A percentile compares a stretch with the other conserved stretches of the same genome.
Evolutionary conservation across 192 early-diverging fungal species (phyloP).

Genomic region (Coemansia guatemalensis): DNA sequence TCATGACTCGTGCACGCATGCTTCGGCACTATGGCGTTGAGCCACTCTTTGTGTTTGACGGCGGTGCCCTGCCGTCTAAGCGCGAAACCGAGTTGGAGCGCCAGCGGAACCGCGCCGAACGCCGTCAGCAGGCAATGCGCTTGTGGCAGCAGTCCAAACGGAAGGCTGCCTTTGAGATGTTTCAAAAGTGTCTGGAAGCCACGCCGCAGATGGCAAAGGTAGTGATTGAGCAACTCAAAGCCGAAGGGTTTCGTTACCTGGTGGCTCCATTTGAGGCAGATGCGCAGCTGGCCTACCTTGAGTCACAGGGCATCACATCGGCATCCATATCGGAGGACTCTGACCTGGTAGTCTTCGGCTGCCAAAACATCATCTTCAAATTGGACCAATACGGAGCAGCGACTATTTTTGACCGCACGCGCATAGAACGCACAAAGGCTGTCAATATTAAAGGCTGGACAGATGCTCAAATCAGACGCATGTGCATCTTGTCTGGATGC

Average conservation of each 20-base stretch:
- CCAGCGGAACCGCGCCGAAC: slow-evolving; percentile 54
- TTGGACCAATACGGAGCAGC: slow-evolving; percentile 72
- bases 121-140: slow-evolving; percentile 52
- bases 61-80: slow-evolving; percentile 86
- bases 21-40: slow-evolving; percentile 68
- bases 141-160: slow-evolving; percentile 57
- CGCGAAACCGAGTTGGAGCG: slow-evolving; percentile 69
- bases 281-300: slow-evolving; percentile 87
- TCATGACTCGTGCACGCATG: slow-evolving; percentile 74
- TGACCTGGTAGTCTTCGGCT: slow-evolving; percentile 92
- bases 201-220: slow-evolving; percentile 80
- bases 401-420: slow-evolving; percentile 60
- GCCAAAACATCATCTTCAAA: slow-evolving; percentile 79
- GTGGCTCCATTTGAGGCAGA: slow-evolving; percentile 99
- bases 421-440: slow-evolving; percentile 53
- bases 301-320: slow-evolving; percentile 61
- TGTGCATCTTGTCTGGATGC: slow-evolving; percentile 98
- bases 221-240: slow-evolving; percentile 66
- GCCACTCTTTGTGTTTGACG: slow-evolving; percentile 95
- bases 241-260: slow-evolving; percentile 69
- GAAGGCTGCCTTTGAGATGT: slow-evolving; percentile 69
- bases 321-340: slow-evolving; percentile 95
- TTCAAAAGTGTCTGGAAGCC: slow-evolving; percentile 75
- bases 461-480: slow-evolving; percentile 66
- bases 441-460: slow-evolving; percentile 62